Evolutionary conservation across 2,329 filamentous ascomycete genomes (phyloP), one percentile per base, ranked within the genome.

Genomic region (Trichoderma citrinoviride): DNA sequence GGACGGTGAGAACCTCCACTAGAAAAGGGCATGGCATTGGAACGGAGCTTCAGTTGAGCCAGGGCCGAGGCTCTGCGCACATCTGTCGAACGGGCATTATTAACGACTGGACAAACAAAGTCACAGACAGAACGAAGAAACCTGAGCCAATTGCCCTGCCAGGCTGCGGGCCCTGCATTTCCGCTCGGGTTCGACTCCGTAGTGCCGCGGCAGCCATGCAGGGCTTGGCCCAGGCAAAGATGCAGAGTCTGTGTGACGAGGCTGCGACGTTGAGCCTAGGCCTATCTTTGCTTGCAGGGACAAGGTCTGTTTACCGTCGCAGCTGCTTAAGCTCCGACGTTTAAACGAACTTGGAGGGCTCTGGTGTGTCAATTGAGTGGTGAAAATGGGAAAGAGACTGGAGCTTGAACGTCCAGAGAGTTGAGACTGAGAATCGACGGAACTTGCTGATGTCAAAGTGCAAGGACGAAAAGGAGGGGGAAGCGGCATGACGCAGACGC

Each of bases 1-100:
- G 50, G 37, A 63, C 61, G 61, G 61, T 63, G 61, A 55, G 61
- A n/a, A n/a, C n/a, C n/a, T n/a, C n/a, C n/a, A n/a, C n/a, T n/a
- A n/a, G n/a, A 49, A 23, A 55, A 29, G 29, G 61, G 52, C 50
- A 58, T 49, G 55, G 43, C 43, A 41, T 21, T 33, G 54, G n/a
- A n/a, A 46, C 40, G 54, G 54, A 57, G 15, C 50, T 50, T 52
- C 47, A 27, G 27, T 21, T 52, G 44, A 53, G 57, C 21, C 46
- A 46, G 58, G 58, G 44, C 49, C 58, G 49, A 46, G 27, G 27
- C 21, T 17, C 12, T 8, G 10, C 7, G 6, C 21, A 50, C 33
- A 3, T 37, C 12, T 37, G 12, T 12, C 33, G 33, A 5, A 5
- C 33, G 33, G 14, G 33, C 33, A 37, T 14, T 14, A 37, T 14